Conservation (phyloP, 345 rosid species). For the Clarkia xantiana region DNA sequence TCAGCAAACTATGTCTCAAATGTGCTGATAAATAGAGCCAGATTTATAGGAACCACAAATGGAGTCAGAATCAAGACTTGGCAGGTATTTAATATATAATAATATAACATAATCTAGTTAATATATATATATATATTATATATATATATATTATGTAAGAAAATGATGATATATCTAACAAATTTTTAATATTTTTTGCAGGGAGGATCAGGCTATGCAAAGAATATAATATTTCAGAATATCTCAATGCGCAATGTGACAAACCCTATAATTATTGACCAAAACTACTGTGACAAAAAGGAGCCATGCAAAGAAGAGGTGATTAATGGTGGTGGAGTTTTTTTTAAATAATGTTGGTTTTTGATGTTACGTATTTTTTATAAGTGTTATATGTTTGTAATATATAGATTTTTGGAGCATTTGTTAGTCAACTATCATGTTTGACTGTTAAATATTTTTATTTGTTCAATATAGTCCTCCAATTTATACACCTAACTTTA, state of each 20-base stretch:
- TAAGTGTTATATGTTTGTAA: no score
- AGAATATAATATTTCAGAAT: slow-evolving; percentile 9
- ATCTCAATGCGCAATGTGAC: slow-evolving; percentile 12
- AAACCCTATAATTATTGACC: slow-evolving; percentile 18
- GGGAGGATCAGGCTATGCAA: slow-evolving; percentile 23
- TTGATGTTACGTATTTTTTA: no score
- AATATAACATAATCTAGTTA: neutral
- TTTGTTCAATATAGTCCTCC: no score
- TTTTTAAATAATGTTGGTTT: no score
- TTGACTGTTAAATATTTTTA: no score
- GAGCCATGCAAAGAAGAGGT: slow-evolving; percentile 11
- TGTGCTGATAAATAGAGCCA: slow-evolving; percentile 14
- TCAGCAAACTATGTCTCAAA: slow-evolving; percentile 15
- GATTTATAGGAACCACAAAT: slow-evolving; percentile 16
- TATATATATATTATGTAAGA: no score
- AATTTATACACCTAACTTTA: no score
- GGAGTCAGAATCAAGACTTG: slow-evolving; percentile 30
- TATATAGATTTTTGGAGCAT: no score
- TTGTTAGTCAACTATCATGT: no score
- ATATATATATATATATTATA: no score
- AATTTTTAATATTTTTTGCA: neutral
- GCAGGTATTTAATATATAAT: slow-evolving; percentile 12
- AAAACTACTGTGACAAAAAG: slow-evolving; percentile 11
- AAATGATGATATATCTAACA: neutral
- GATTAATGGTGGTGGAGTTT: neutral